Percentiles rank a stretch among this genome's conserved stretches.
Evolutionary conservation across 108 stramenopile species (phyloP).

Genomic region (Aurantiochytrium sp.): DNA sequence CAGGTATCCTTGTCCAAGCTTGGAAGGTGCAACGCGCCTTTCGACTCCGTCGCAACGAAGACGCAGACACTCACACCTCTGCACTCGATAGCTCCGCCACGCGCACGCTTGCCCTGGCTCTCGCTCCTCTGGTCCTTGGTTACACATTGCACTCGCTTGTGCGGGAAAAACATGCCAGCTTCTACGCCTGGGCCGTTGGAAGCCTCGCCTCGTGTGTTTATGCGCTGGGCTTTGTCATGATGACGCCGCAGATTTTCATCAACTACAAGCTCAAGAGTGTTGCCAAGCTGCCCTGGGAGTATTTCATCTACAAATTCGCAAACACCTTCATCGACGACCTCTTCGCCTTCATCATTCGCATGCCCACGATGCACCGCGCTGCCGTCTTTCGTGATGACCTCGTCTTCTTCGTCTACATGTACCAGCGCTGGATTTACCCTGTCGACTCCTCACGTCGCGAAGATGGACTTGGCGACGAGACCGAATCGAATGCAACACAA

Average conservation of each 20-base stretch:
- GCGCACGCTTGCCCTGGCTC: constrained; percentile 52
- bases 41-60: neutral
- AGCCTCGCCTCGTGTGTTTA: constrained; percentile 68
- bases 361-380: constrained; percentile 79
- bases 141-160: constrained; percentile 63
- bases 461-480: too few relatives aligned
- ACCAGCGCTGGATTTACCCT: constrained; percentile 70
- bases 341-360: constrained; percentile 74
- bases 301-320: constrained; percentile 70
- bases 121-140: constrained; percentile 60
- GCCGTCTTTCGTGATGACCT: constrained; percentile 74
- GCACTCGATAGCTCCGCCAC: constrained; percentile 56
- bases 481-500: too few relatives aligned
- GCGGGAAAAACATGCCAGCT: constrained; percentile 62
- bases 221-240: constrained; percentile 76
- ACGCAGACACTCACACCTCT: neutral
- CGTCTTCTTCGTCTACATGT: constrained; percentile 72
- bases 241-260: constrained; percentile 85
- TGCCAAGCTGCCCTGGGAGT: constrained; percentile 73
- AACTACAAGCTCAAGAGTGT: constrained; percentile 78
- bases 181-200: constrained; percentile 70
- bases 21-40: constrained; percentile 66
- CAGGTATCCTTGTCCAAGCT: constrained; percentile 65
- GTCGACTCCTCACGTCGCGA: constrained; percentile 56
- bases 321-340: constrained; percentile 84